Percentiles rank a stretch among this genome's conserved stretches.
Evolutionary conservation across 1,284 basidiomycete genomes (phyloP).

Genomic region (Rhodotorula glutinis): DNA sequence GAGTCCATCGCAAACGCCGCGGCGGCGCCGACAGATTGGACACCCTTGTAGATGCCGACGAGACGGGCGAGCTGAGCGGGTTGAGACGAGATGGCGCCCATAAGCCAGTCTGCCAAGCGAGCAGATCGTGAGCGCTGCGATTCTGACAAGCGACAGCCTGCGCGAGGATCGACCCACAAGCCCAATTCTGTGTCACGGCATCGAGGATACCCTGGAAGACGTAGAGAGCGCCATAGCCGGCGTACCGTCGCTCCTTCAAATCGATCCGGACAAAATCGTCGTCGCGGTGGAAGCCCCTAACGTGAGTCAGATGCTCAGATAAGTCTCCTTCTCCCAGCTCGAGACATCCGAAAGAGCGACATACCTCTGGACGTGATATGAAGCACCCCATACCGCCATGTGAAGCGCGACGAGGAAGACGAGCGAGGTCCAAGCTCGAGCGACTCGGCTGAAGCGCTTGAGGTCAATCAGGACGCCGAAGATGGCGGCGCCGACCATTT

Average conservation of each 20-base stretch:
- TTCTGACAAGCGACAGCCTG: too few species aligned
- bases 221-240: slow-evolving; percentile 59
- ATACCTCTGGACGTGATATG: slow-evolving; percentile 66
- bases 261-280: slow-evolving; percentile 54
- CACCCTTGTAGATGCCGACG: slow-evolving; percentile 50
- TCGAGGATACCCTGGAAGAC: slow-evolving; percentile 58
- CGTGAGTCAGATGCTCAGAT: slow-evolving; percentile 14
- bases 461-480: slow-evolving; percentile 65
- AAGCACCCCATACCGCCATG: slow-evolving; percentile 65
- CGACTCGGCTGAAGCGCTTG: slow-evolving; percentile 56
- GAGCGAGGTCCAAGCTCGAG: slow-evolving; percentile 65
- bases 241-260: slow-evolving; percentile 57
- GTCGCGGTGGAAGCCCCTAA: slow-evolving; percentile 57
- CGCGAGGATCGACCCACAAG: slow-evolving; percentile 1
- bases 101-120: slow-evolving; percentile 29
- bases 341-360: too few species aligned
- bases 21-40: slow-evolving; percentile 41
- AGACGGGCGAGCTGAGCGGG: slow-evolving; percentile 60
- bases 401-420: slow-evolving; percentile 59
- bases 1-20: slow-evolving; percentile 37
- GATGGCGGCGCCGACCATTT: slow-evolving; percentile 55
- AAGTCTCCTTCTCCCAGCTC: too few species aligned
- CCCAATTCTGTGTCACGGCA: slow-evolving; percentile 60
- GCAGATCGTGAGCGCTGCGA: neutral
- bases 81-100: slow-evolving; percentile 61